phyloP scores from a whole-genome alignment of 441 rosid genomes.

The Kokia cookei region DNA sequence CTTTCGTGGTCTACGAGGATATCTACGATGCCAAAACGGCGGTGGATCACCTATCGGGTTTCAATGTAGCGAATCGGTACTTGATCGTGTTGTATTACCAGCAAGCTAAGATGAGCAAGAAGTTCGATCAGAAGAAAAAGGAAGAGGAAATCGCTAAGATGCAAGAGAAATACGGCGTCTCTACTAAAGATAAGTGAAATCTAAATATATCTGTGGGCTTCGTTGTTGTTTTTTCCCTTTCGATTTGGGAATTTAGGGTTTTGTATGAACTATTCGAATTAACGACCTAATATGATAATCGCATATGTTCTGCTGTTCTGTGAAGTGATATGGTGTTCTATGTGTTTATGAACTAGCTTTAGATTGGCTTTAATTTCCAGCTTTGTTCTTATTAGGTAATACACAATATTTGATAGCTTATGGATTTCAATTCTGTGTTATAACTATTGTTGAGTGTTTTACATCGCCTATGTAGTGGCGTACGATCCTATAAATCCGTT shows the following conservation, averaged over 20 bases:
- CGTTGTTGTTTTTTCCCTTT: too few relatives aligned
- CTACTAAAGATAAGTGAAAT: conserved; percentile 76
- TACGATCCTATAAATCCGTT: too few relatives aligned
- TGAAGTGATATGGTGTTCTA: not conserved
- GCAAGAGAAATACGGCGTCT: conserved; percentile 97
- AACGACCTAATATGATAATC: not conserved
- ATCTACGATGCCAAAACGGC: conserved; percentile 96
- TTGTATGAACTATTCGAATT: not conserved
- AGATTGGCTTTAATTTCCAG: not conserved
- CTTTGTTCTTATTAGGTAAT: not conserved
- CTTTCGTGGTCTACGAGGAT: conserved; percentile 91
- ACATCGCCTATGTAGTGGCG: too few relatives aligned
- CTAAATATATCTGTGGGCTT: not conserved
- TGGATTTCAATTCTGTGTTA: too few relatives aligned
- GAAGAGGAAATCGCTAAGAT: conserved; percentile 82
- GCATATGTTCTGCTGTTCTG: not conserved
- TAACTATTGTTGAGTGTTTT: too few relatives aligned
- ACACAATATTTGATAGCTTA: too few relatives aligned
- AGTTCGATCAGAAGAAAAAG: conserved; percentile 91
- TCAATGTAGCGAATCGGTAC: conserved; percentile 93
- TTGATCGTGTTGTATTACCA: conserved; percentile 85
- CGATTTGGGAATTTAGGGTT: not conserved
- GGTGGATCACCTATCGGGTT: conserved; percentile 94
- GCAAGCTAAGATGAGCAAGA: conserved; percentile 96
- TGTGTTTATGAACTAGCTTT: not conserved